A percentile compares a stretch with the other conserved stretches of the same genome.
Conservation (phyloP, 192 early-diverging fungal species). For the Coemansia sp. region DNA sequence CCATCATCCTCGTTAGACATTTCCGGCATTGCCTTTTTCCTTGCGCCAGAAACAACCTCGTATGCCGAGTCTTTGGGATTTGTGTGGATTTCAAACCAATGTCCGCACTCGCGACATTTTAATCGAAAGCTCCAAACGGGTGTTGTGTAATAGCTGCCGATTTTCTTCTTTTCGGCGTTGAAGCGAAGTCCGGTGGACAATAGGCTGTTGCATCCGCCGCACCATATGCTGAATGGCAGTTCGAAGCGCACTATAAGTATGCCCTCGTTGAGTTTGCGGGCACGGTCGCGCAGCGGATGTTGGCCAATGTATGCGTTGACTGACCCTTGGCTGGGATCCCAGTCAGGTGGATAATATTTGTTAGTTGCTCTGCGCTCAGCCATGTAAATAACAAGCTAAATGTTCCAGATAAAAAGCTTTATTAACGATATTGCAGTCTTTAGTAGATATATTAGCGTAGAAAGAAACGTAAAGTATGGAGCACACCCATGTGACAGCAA, state of each 20-base stretch:
- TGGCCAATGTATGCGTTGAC: slow-evolving; percentile 85
- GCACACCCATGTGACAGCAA: slow-evolving; percentile 1
- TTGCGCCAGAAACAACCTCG: slow-evolving; percentile 61
- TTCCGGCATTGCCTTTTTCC: slow-evolving; percentile 74
- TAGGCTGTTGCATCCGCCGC: slow-evolving; percentile 78
- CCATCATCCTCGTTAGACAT: slow-evolving; percentile 10
- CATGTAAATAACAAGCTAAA: slow-evolving; percentile 7
- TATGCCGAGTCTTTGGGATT: slow-evolving; percentile 75
- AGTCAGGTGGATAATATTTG: slow-evolving; percentile 88
- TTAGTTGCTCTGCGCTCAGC: slow-evolving; percentile 49
- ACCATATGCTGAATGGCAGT: slow-evolving; percentile 90
- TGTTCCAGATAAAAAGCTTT: background rate
- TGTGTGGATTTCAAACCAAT: slow-evolving; percentile 91
- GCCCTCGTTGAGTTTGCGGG: slow-evolving; percentile 85
- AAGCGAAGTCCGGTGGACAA: slow-evolving; percentile 89
- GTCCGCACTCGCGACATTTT: slow-evolving; percentile 87
- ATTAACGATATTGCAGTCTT: background rate
- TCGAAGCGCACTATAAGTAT: slow-evolving; percentile 87
- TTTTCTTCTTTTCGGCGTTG: slow-evolving; percentile 94
- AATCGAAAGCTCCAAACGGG: slow-evolving; percentile 88
- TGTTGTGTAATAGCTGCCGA: slow-evolving; percentile 84
- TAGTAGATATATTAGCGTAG: background rate
- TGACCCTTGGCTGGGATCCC: slow-evolving; percentile 80
- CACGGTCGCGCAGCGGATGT: slow-evolving; percentile 84
- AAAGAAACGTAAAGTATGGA: slow-evolving; percentile 1